phyloP scores from a whole-genome alignment of 495 filamentous ascomycete genomes.

The Cairneyella variabilis region DNA sequence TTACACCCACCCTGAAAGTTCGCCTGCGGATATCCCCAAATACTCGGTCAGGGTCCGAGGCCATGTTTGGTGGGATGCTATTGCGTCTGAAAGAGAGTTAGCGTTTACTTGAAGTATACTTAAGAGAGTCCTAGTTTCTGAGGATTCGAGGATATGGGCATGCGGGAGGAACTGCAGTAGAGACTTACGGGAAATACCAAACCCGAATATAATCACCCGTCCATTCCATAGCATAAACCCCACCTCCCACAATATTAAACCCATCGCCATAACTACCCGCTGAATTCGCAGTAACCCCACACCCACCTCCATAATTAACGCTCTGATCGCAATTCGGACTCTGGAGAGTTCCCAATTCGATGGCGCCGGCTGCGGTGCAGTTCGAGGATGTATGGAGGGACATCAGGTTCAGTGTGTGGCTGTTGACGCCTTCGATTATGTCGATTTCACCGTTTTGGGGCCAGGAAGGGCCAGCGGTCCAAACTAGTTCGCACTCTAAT shows the following conservation, averaged over 20 bases:
- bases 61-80: constrained; percentile 1
- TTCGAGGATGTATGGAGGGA: constrained; percentile 65
- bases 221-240: constrained; percentile 67
- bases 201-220: constrained; percentile 58
- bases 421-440: constrained; percentile 74
- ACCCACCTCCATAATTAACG: constrained; percentile 16
- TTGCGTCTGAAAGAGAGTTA: too few relatives aligned
- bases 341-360: constrained; percentile 43
- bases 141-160: constrained; percentile 36
- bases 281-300: background rate
- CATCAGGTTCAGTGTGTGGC: constrained; percentile 57
- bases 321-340: constrained; percentile 31
- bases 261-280: constrained; percentile 49
- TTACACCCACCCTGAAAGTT: constrained; percentile 33
- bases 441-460: constrained; percentile 73
- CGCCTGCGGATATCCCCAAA: constrained; percentile 55
- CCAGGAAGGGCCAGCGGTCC: constrained; percentile 61
- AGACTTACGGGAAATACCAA: constrained; percentile 63
- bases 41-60: constrained; percentile 44
- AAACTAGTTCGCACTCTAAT: constrained; percentile 29
- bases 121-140: too few relatives aligned
- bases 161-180: too few relatives aligned
- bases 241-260: constrained; percentile 62
- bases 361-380: constrained; percentile 36
- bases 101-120: too few relatives aligned